A percentile compares a stretch with the other conserved stretches of the same genome.
phyloP scores from a whole-genome alignment of 192 early-diverging fungal genomes.

The Umbelopsis ramanniana region DNA sequence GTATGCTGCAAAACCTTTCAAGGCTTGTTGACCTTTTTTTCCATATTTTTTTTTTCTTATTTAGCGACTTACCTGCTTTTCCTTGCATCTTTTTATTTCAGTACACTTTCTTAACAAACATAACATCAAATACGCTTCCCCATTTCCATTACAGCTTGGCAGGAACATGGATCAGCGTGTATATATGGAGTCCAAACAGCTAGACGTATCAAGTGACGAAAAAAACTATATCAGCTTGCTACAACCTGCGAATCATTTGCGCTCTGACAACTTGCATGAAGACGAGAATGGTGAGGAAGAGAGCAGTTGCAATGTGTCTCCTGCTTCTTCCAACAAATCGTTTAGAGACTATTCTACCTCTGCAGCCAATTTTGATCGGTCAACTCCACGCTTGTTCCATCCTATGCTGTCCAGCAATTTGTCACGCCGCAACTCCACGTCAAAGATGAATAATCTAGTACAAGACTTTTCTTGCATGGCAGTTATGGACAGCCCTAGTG shows the following conservation, averaged over 20 bases:
- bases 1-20: not conserved
- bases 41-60: not conserved
- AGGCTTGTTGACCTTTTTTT: not conserved
- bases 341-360: constrained; percentile 1
- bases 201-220: not conserved
- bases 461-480: constrained; percentile 9
- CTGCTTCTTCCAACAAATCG: constrained; percentile 5
- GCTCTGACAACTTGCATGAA: not conserved
- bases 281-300: not conserved
- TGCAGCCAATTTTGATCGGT: constrained; percentile 5
- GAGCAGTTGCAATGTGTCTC: constrained; percentile 11
- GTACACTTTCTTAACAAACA: not conserved
- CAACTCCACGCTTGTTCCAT: constrained; percentile 15
- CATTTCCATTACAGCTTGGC: not conserved
- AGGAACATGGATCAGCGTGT: constrained; percentile 17
- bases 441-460: not conserved
- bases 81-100: not conserved
- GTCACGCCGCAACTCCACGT: not conserved
- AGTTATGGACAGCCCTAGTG: constrained; percentile 2
- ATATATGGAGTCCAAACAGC: constrained; percentile 2
- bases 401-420: not conserved
- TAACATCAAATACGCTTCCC: not conserved
- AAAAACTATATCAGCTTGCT: constrained; percentile 3
- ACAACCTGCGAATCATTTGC: not conserved
- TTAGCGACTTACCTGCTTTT: not conserved